Conservation (phyloP, 2,329 filamentous ascomycete genomes). For the Botryotinia calthae region DNA sequence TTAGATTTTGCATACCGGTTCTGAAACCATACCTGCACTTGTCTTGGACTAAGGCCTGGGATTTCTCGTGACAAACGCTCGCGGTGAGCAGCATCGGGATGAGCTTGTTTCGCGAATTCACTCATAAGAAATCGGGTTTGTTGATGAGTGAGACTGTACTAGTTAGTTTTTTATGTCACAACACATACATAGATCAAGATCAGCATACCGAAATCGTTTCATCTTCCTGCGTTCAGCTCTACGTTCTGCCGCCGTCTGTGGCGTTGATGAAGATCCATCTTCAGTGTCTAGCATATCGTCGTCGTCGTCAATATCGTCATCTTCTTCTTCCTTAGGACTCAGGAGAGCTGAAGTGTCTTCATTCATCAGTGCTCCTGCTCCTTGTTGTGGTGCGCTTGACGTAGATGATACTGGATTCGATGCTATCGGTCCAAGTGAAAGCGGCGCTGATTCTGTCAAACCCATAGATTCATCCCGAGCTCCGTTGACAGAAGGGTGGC, state of each 20-base stretch:
- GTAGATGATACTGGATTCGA: conserved; percentile 44
- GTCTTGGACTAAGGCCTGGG: conserved; percentile 82
- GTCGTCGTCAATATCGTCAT: conserved; percentile 47
- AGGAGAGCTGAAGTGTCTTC: conserved; percentile 48
- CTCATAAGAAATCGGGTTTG: conserved; percentile 98
- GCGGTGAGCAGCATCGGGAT: conserved; percentile 87
- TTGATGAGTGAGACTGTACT: conserved; percentile 78
- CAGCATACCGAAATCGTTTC: conserved; percentile 73
- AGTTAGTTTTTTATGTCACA: conserved; percentile 39
- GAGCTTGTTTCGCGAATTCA: conserved; percentile 91
- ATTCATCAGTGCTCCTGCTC: conserved; percentile 40
- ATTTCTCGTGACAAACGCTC: conserved; percentile 87
- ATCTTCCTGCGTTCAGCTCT: conserved; percentile 60
- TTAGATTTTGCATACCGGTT: conserved; percentile 67
- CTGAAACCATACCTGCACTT: conserved; percentile 98
- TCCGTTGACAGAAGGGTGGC: conserved; percentile 35
- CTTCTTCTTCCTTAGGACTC: conserved; percentile 38
- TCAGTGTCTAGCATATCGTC: conserved; percentile 54
- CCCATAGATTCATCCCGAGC: conserved; percentile 43
- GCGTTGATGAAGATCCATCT: conserved; percentile 40
- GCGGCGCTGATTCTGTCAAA: conserved; percentile 42
- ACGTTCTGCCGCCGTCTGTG: conserved; percentile 56
- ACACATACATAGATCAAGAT: background rate
- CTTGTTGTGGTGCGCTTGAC: conserved; percentile 39
- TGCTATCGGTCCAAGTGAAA: conserved; percentile 41